Evolutionary conservation across 495 filamentous ascomycete species (phyloP).

Genomic region (Talaromyces proteolyticus): DNA sequence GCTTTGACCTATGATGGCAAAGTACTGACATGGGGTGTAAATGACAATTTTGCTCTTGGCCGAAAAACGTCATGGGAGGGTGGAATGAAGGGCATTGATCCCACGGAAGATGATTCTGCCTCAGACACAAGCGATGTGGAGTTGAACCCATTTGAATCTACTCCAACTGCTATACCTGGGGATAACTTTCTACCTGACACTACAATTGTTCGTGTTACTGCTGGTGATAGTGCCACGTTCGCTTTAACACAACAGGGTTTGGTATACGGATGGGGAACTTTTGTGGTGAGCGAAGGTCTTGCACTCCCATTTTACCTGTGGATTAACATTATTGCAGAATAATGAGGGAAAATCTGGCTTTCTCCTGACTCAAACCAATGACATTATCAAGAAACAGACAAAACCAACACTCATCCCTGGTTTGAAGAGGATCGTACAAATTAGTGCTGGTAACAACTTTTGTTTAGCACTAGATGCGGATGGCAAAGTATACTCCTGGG

Average conservation of each 20-base stretch:
- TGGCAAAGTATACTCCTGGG: constrained; percentile 57
- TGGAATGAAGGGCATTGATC: constrained; percentile 59
- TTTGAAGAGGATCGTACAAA: constrained; percentile 50
- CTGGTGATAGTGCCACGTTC: constrained; percentile 60
- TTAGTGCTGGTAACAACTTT: constrained; percentile 56
- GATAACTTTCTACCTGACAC: constrained; percentile 41
- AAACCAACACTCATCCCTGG: constrained; percentile 43
- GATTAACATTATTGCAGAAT: constrained; percentile 23
- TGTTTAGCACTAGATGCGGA: constrained; percentile 52
- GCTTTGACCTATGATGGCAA: constrained; percentile 58
- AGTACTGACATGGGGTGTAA: constrained; percentile 64
- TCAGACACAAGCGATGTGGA: constrained; percentile 45
- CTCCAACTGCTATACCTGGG: constrained; percentile 48
- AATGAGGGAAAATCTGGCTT: constrained; percentile 57
- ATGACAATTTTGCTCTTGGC: constrained; percentile 61
- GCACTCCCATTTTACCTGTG: constrained; percentile 1
- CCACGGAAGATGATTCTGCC: constrained; percentile 42
- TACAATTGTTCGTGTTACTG: constrained; percentile 54
- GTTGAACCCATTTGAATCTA: constrained; percentile 56
- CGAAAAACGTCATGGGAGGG: constrained; percentile 56
- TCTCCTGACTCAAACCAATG: constrained; percentile 21
- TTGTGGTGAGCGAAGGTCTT: constrained; percentile 44
- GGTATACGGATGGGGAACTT: constrained; percentile 71
- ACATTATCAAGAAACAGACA: constrained; percentile 27
- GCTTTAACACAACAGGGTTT: constrained; percentile 59